Base-by-base conservation (phyloP, 768 basidiomycete genomes). In the Cytidiella melzeri region DNA sequence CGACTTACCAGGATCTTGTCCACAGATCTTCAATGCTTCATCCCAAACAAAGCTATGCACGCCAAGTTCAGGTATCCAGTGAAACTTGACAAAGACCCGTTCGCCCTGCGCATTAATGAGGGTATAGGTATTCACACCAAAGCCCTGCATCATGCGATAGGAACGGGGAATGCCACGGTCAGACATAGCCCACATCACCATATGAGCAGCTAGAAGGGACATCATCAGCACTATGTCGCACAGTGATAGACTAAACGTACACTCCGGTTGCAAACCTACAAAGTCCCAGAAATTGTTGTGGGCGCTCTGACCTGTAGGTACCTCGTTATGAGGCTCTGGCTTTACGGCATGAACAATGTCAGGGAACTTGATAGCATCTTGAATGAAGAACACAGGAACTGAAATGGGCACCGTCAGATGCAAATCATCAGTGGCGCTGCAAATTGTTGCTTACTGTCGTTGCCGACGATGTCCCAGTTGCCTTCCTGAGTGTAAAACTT, bases 211-310 rank as follows among this genome's bases (percentile, higher is more conserved):
- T 55, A 45, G 11, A 21, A 27, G 10, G 21, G n/a, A n/a, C n/a
- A n/a, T n/a, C n/a, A n/a, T n/a, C n/a, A n/a, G n/a, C n/a, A n/a
- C n/a, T n/a, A n/a, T n/a, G n/a, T n/a, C n/a, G n/a, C n/a, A n/a
- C n/a, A n/a, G n/a, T n/a, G n/a, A n/a, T n/a, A n/a, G n/a, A n/a
- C n/a, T n/a, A n/a, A n/a, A 56, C 64, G 44, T 63, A 74, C 81
- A 74, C 60, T 89, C 83, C 0, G 84, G 77, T 57, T 83, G 80
- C 25, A 88, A 70, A 38, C 79, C 77, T 34, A 81, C 81, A 56
- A 85, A 92, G 60, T 92, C 90, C 87, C 88, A 93, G 53, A 91
- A 89, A 57, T 86, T 90, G 67, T 92, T 89, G 60, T 92, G 89
- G 1, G 84, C 81, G 15, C 58, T 67, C 61, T 85, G 83, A 3